Base-by-base conservation (phyloP, 2,329 filamentous ascomycete species). In the Fusarium transvaalense region DNA sequence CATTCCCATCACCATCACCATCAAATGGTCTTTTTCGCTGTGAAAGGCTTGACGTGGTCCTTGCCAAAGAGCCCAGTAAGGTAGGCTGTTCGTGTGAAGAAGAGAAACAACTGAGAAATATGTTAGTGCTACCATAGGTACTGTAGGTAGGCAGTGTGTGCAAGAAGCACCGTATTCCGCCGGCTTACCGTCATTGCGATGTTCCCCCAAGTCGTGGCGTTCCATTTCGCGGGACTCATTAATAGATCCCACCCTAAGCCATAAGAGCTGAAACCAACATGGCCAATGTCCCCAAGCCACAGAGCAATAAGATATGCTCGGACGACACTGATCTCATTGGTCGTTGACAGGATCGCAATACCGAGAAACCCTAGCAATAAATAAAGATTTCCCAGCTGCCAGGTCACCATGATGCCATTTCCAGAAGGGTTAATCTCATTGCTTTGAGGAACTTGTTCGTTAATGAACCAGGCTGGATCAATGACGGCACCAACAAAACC, bases 161-260 rank as follows among this genome's bases (percentile, higher is more conserved):
- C 34, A 51, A 27, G 9, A 51, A 31, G 29, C 13, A 29, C 8
- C 23, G 19, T 34, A 10, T 46, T 48, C 32, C 31, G 8, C 29
- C 42, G 9, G n/a, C 85, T 79, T 71, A 89, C 85, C 27, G 91
- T 92, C 50, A 85, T 83, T 10, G 85, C 89, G 65, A 94, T 83
- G 72, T 93, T 93, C 4, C 91, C 91, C 87, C 88, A 92, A n/a
- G 89, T 86, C 82, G 91, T 85, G 34, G 85, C 80, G 76, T 92
- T 93, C 91, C 91, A 93, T 23, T 77, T 79, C 6, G 73, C 78
- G 13, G 90, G 78, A 68, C 88, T 83, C 43, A 86, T 65, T 46
- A 87, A 83, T 34, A 79, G 79, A 12, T 86, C 82, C 74, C 81
- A 82, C 10, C 89, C 90, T 66, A 93, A 81, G 9, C 83, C 84